phyloP scores from a whole-genome alignment of 2,329 filamentous ascomycete genomes.

The Pseudogymnoascus sp. region DNA sequence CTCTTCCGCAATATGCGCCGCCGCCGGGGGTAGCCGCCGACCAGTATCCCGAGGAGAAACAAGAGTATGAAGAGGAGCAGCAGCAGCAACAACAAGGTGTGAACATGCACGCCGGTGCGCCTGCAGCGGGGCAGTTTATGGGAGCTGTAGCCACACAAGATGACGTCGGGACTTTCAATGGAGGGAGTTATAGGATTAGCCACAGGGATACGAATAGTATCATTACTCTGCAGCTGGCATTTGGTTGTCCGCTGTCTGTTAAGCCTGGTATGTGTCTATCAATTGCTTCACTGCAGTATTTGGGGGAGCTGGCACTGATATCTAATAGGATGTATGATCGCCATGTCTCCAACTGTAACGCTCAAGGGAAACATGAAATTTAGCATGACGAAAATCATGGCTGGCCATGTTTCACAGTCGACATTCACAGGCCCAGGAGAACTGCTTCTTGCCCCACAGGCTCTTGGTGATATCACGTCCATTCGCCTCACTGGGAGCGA shows the following conservation, averaged over 20 bases:
- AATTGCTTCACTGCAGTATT: background rate
- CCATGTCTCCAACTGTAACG: slow-evolving; percentile 84
- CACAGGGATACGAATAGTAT: slow-evolving; percentile 89
- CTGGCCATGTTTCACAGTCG: slow-evolving; percentile 70
- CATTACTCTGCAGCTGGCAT: slow-evolving; percentile 79
- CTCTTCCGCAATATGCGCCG: background rate
- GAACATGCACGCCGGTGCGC: slow-evolving; percentile 35
- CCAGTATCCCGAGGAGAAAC: slow-evolving; percentile 4
- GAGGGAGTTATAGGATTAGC: slow-evolving; percentile 86
- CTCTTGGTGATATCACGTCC: slow-evolving; percentile 78
- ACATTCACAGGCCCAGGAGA: slow-evolving; percentile 87
- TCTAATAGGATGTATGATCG: slow-evolving; percentile 70
- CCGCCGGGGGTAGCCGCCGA: background rate
- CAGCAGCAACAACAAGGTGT: slow-evolving; percentile 1
- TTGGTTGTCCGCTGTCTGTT: slow-evolving; percentile 73
- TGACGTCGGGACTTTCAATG: slow-evolving; percentile 94
- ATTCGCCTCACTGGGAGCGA: slow-evolving; percentile 66
- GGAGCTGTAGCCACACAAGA: slow-evolving; percentile 61
- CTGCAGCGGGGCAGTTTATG: slow-evolving; percentile 46
- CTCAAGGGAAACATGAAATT: slow-evolving; percentile 80
- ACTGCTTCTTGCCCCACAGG: slow-evolving; percentile 70
- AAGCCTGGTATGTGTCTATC: slow-evolving; percentile 58
- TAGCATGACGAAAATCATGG: slow-evolving; percentile 82
- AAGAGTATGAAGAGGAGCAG: background rate
- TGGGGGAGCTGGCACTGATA: background rate